These are phyloP conservation scores for Plantago ovata DNA, from an alignment of 257 asterid species.

Conservation along the genomic window DNA sequence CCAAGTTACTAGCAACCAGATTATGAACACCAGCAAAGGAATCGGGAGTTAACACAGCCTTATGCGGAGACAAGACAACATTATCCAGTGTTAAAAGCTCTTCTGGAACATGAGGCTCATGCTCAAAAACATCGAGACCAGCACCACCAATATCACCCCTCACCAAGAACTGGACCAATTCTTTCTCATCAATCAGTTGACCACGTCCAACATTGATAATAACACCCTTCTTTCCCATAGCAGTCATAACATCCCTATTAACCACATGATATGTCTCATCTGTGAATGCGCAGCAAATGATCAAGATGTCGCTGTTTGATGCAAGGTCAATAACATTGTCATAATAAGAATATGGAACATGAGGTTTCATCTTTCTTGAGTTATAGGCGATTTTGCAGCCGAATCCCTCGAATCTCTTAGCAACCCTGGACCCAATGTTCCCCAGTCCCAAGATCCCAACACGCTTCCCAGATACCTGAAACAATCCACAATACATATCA, in stretches of 20 bases:
- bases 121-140: constrained; percentile 70
- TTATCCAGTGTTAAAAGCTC: constrained; percentile 50
- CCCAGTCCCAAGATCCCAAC: constrained; percentile 81
- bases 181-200: constrained; percentile 51
- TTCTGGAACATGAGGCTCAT: constrained; percentile 59
- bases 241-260: constrained; percentile 40
- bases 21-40: constrained; percentile 30
- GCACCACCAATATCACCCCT: constrained; percentile 68
- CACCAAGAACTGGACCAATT: constrained; percentile 45
- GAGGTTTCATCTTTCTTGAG: constrained; percentile 44
- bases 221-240: constrained; percentile 49
- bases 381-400: constrained; percentile 60
- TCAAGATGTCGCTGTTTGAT: constrained; percentile 38
- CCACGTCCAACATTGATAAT: constrained; percentile 73
- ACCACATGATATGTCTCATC: constrained; percentile 51
- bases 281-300: constrained; percentile 49
- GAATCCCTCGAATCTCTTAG: constrained; percentile 56
- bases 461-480: constrained; percentile 67
- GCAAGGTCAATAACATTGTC: constrained; percentile 46
- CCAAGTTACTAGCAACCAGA: constrained; percentile 33
- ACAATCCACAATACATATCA: not conserved
- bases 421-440: constrained; percentile 56
- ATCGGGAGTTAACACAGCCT: constrained; percentile 37
- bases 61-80: constrained; percentile 68
- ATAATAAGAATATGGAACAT: constrained; percentile 35